phyloP scores from a whole-genome alignment of 805 yeast species.

The Schizosaccharomyces lindneri region DNA sequence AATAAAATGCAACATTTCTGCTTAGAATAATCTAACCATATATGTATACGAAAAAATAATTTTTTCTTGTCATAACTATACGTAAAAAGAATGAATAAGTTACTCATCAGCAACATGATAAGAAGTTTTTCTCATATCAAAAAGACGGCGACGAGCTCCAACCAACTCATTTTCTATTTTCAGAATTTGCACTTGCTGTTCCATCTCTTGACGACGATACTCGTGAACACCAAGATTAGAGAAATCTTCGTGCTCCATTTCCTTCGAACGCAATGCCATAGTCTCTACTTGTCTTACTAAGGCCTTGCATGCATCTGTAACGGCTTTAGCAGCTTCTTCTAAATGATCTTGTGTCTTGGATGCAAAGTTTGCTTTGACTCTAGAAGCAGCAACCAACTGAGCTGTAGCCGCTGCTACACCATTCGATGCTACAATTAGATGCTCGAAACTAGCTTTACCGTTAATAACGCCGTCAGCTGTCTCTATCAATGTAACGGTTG shows the following conservation, averaged over 20 bases:
- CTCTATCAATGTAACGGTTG: slow-evolving; percentile 56
- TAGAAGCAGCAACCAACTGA: slow-evolving; percentile 72
- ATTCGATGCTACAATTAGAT: slow-evolving; percentile 68
- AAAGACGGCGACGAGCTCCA: slow-evolving; percentile 53
- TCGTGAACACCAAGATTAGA: slow-evolving; percentile 48
- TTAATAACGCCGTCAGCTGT: slow-evolving; percentile 70
- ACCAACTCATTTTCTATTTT: slow-evolving; percentile 51
- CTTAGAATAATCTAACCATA: no score
- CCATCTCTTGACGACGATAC: slow-evolving; percentile 70
- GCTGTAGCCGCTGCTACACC: slow-evolving; percentile 85
- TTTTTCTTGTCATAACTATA: background rate
- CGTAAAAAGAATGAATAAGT: background rate
- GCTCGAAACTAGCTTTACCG: slow-evolving; percentile 43
- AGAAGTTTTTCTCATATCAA: slow-evolving; percentile 60
- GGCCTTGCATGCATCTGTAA: slow-evolving; percentile 49
- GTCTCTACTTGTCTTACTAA: slow-evolving; percentile 48
- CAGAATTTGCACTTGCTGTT: slow-evolving; percentile 73
- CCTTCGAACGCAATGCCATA: slow-evolving; percentile 17
- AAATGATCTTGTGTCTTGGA: slow-evolving; percentile 54
- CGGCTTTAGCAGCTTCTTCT: slow-evolving; percentile 43
- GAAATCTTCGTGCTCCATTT: slow-evolving; percentile 28
- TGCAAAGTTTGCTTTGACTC: slow-evolving; percentile 57
- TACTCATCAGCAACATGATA: slow-evolving; percentile 18
- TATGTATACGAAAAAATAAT: no score
- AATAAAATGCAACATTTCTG: background rate